These are phyloP conservation scores for Adenanthera pavonina DNA, from an alignment of 306 rosid genomes.

Conservation along the genomic window DNA sequence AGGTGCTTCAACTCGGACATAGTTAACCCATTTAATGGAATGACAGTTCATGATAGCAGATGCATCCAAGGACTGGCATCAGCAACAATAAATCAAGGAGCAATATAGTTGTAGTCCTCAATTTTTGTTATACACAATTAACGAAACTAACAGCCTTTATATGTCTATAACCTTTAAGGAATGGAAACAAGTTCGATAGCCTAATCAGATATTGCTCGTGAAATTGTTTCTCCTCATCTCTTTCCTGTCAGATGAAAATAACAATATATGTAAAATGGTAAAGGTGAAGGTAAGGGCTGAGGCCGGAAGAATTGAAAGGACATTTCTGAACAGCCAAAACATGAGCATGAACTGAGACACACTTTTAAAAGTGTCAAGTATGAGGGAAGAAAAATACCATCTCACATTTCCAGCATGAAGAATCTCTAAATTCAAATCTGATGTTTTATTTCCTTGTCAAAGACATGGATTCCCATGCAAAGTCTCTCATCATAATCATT, in stretches of 20 bases:
- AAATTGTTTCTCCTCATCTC: neutral
- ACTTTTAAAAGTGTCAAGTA: neutral
- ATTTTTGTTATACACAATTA: constrained; percentile 3
- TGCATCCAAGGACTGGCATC: neutral
- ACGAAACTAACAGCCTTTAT: neutral
- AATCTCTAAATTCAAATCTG: constrained; percentile 1
- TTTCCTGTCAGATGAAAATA: neutral
- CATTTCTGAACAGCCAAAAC: neutral
- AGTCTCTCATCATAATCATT: neutral
- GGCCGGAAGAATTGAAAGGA: neutral
- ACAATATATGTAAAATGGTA: neutral
- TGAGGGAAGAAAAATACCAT: neutral
- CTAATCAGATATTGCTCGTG: neutral
- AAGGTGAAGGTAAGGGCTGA: too few relatives aligned
- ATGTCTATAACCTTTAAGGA: constrained; percentile 6
- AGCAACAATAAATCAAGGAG: constrained; percentile 15
- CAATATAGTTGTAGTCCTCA: neutral
- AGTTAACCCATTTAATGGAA: neutral
- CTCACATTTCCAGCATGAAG: neutral
- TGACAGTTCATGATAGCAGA: neutral
- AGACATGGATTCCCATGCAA: neutral
- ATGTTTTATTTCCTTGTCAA: neutral
- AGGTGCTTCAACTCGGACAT: neutral
- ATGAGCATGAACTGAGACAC: neutral
- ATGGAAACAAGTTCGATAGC: neutral